Evolutionary conservation across 352 stramenopile genomes (phyloP).

Genomic region (Pythium oligandrum): DNA sequence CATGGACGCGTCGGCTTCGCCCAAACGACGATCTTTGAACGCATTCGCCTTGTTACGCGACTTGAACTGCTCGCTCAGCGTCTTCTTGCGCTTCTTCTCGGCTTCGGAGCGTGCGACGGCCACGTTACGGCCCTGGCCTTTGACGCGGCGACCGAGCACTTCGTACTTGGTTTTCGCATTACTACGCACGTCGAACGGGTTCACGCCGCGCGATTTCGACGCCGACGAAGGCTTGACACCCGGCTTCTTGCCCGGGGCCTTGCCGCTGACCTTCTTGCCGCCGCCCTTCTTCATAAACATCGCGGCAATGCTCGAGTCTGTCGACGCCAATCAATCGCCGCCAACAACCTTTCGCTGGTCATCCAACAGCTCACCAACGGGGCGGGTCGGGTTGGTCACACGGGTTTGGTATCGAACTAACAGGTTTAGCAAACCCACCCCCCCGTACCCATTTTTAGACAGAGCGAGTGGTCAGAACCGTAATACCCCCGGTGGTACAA

Average conservation of each 20-base stretch:
- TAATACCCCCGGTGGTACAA: too few species aligned
- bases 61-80: conserved; percentile 78
- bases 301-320: background rate
- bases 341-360: conserved; percentile 13
- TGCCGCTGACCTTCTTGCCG: conserved; percentile 8
- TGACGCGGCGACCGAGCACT: conserved; percentile 86
- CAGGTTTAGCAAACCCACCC: too few species aligned
- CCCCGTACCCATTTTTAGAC: too few species aligned
- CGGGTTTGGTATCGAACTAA: too few species aligned
- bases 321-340: conserved; percentile 3
- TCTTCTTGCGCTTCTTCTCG: conserved; percentile 82
- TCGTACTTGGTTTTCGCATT: conserved; percentile 89
- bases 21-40: conserved; percentile 84
- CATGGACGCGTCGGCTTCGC: conserved; percentile 77
- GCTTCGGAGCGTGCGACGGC: conserved; percentile 75
- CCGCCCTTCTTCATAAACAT: conserved; percentile 11
- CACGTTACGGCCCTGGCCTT: conserved; percentile 87
- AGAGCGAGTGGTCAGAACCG: too few species aligned
- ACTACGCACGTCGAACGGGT: conserved; percentile 88
- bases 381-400: conserved; percentile 1
- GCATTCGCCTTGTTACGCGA: conserved; percentile 85
- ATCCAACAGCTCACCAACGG: conserved; percentile 2
- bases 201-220: conserved; percentile 32
- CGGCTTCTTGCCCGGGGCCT: conserved; percentile 7
- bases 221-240: conserved; percentile 14